These are phyloP conservation scores for Maudiozyma turicensis DNA, from an alignment of 805 yeast genomes.

Conservation along the genomic window DNA sequence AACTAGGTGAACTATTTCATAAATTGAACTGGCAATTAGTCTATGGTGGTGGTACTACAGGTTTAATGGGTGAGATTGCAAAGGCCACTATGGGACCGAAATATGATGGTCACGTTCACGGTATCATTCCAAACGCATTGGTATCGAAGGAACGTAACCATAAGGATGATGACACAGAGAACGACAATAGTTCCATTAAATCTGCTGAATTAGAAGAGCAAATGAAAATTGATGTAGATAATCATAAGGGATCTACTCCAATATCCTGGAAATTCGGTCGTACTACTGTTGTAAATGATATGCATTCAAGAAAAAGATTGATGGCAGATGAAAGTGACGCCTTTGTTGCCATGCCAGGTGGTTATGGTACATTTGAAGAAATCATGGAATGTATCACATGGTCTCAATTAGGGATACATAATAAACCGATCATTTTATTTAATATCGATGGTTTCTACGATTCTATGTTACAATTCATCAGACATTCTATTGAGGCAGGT, in stretches of 20 bases:
- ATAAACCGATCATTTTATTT: constrained; percentile 68
- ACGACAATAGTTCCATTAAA: background rate
- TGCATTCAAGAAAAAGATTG: constrained; percentile 80
- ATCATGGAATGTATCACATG: constrained; percentile 84
- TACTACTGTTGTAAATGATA: constrained; percentile 73
- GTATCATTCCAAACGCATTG: constrained; percentile 78
- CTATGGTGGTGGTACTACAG: constrained; percentile 87
- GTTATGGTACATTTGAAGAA: constrained; percentile 85
- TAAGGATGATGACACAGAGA: constrained; percentile 12
- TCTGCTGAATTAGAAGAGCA: constrained; percentile 20
- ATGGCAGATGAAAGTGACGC: constrained; percentile 86
- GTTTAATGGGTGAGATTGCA: constrained; percentile 73
- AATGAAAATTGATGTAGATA: constrained; percentile 44
- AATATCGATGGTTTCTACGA: constrained; percentile 78
- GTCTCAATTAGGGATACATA: constrained; percentile 82
- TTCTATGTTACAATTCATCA: constrained; percentile 51
- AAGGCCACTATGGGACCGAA: constrained; percentile 42
- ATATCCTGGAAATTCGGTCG: constrained; percentile 51
- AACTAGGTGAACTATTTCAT: constrained; percentile 53
- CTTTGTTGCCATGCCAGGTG: constrained; percentile 86
- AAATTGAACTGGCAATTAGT: constrained; percentile 59
- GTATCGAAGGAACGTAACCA: constrained; percentile 60
- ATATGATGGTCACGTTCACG: constrained; percentile 58
- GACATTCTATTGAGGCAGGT: constrained; percentile 50
- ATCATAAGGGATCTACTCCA: constrained; percentile 59